phyloP scores from a whole-genome alignment of 257 asterid genomes.

The Haberlea rhodopensis region DNA sequence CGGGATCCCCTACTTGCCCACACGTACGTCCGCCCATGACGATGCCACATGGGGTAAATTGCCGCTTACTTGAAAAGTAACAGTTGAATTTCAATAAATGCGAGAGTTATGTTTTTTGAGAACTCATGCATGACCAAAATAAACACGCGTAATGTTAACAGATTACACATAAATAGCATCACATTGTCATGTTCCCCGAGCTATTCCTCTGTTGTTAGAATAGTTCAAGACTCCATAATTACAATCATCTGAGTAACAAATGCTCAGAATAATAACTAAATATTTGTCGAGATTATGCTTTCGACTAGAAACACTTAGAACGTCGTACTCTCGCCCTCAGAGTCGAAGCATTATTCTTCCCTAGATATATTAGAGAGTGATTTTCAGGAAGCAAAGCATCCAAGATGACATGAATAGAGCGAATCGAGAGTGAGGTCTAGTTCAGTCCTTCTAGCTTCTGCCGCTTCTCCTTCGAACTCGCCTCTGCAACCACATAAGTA shows the following conservation, averaged over 20 bases:
- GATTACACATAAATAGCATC: too few relatives aligned
- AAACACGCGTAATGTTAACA: not conserved
- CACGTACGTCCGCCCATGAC: too few relatives aligned
- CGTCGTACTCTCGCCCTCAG: not conserved
- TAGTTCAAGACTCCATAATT: not conserved
- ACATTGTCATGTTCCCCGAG: not conserved
- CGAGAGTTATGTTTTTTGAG: too few relatives aligned
- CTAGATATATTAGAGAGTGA: too few relatives aligned
- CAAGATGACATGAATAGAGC: conserved; percentile 73
- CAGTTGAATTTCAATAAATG: too few relatives aligned
- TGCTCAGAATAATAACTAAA: not conserved
- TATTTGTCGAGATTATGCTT: not conserved
- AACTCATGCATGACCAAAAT: too few relatives aligned
- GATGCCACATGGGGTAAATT: too few relatives aligned
- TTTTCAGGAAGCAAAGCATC: conserved; percentile 55
- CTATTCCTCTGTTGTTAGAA: not conserved
- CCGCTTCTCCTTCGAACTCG: conserved; percentile 44
- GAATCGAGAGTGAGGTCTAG: conserved; percentile 84
- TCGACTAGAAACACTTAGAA: not conserved
- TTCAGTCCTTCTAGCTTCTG: conserved; percentile 56
- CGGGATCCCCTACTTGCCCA: too few relatives aligned
- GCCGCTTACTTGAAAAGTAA: too few relatives aligned
- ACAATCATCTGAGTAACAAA: not conserved
- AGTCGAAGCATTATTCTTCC: not conserved
- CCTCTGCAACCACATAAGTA: conserved; percentile 31